These are phyloP conservation scores for Amoebophrya sp. DNA, from an alignment of 169 alveolate genomes.

Conservation along the genomic window DNA sequence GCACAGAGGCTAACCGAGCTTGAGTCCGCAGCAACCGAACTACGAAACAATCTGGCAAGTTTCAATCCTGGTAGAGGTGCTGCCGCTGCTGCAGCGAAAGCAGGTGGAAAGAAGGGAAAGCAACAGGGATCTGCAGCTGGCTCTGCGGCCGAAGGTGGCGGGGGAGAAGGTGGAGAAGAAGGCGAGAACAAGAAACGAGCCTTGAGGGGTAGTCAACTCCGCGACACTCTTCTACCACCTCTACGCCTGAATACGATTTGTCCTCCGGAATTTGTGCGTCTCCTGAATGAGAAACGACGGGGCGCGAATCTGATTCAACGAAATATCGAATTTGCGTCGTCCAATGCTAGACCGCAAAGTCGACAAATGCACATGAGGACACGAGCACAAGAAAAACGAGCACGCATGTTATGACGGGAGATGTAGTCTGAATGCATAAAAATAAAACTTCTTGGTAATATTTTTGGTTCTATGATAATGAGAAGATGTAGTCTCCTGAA, in stretches of 20 bases:
- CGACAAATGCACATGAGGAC: no score
- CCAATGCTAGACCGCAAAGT: no score
- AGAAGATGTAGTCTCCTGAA: no score
- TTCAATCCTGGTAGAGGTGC: no score
- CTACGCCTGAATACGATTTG: background rate
- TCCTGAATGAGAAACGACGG: background rate
- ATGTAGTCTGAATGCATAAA: no score
- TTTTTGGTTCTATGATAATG: no score
- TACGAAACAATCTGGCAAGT: no score
- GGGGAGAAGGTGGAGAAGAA: background rate
- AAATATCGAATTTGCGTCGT: background rate
- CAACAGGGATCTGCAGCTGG: background rate
- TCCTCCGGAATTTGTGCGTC: background rate
- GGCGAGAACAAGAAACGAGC: background rate
- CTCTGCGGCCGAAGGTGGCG: background rate
- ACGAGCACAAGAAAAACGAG: no score
- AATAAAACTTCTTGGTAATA: no score
- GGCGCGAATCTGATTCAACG: background rate
- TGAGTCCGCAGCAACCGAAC: no score
- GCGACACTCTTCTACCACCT: background rate
- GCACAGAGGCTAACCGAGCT: background rate
- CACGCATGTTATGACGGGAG: no score
- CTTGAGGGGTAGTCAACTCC: background rate
- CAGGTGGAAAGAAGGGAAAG: background rate
- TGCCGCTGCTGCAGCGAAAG: no score